Evolutionary conservation across 2,329 filamentous ascomycete genomes (phyloP).

Genomic region (Scolecobasidium constrictum): DNA sequence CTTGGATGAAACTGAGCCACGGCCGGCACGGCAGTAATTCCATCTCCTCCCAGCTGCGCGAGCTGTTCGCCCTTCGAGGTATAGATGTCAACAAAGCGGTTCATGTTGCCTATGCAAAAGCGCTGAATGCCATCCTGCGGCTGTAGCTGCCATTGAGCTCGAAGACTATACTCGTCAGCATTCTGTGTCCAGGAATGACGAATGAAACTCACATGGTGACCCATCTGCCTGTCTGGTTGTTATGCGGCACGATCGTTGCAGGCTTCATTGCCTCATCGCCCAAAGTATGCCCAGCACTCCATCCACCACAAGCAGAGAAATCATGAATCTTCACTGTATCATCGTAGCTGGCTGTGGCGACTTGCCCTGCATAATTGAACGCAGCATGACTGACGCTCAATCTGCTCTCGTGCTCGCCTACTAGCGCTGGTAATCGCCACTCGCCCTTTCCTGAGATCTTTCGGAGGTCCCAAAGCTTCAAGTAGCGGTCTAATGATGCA

Average conservation of each 20-base stretch:
- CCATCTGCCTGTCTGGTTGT: conserved; percentile 93
- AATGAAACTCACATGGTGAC: conserved; percentile 60
- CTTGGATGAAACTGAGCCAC: conserved; percentile 85
- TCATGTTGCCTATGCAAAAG: conserved; percentile 95
- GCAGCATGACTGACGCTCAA: conserved; percentile 87
- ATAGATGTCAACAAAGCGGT: conserved; percentile 88
- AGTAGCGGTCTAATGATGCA: conserved; percentile 75
- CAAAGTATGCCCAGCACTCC: conserved; percentile 42
- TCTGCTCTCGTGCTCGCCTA: conserved; percentile 73
- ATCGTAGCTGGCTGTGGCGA: conserved; percentile 90
- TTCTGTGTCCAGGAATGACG: neutral
- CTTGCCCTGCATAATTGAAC: conserved; percentile 73
- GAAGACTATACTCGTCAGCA: conserved; percentile 36
- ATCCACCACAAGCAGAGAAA: conserved; percentile 38
- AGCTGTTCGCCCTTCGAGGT: conserved; percentile 73
- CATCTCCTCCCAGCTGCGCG: conserved; percentile 76
- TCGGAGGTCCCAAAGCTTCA: conserved; percentile 88
- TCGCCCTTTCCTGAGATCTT: conserved; percentile 59
- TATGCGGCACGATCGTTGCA: conserved; percentile 60
- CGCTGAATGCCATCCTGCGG: conserved; percentile 73
- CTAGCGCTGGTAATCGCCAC: conserved; percentile 50
- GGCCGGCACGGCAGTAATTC: conserved; percentile 87
- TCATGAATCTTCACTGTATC: conserved; percentile 91
- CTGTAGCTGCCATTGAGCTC: conserved; percentile 81
- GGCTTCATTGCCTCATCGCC: conserved; percentile 57